Base-by-base conservation (phyloP, 176 grass and related monocot species). In the Alopecurus myosuroides region DNA sequence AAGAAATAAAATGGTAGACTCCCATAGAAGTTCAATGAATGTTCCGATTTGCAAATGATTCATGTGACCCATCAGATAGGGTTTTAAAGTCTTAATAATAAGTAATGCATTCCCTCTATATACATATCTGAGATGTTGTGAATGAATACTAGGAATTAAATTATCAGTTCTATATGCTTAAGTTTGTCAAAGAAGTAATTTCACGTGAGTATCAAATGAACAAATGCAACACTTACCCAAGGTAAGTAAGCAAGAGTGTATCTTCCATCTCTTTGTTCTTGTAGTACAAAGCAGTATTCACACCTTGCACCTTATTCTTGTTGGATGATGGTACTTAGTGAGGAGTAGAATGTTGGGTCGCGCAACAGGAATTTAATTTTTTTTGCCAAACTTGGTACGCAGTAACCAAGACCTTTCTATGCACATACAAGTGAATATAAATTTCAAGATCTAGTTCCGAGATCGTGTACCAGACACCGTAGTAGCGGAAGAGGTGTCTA, bases 221-320 rank as follows among this genome's bases (percentile, higher is more conserved):
- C 39, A 22, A 30, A 9, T 52, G 11, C 13, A 98, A 88, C n/a
- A n/a, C n/a, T n/a, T n/a, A n/a, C n/a, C n/a, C n/a, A n/a, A n/a
- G n/a, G n/a, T n/a, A n/a, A n/a, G 82, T 95, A 98, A 62, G 97
- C 97, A 8, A 93, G 93, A n/a, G 97, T 55, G 92, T 94, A 84
- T 97, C 95, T 65, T 88, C 90, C 92, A 94, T 89, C 40, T 94
- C 91, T 87, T 86, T 97, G 81, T 97, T 97, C 84, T 93, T 94
- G 84, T 93, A 98, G 87, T 98, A 98, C 66, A 98, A 73, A 89
- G 88, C 90, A 88, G 92, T 92, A 85, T 98, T 98, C 56, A 98
- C 78, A n/a, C 95, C 95, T 88, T 98, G 90, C 92, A 94, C 92
- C 87, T 92, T 94, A 88, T 81, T 98, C 53, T 52, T 98, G 85